phyloP scores from a whole-genome alignment of 208 protist species.

The Angomonas ambiguus region DNA sequence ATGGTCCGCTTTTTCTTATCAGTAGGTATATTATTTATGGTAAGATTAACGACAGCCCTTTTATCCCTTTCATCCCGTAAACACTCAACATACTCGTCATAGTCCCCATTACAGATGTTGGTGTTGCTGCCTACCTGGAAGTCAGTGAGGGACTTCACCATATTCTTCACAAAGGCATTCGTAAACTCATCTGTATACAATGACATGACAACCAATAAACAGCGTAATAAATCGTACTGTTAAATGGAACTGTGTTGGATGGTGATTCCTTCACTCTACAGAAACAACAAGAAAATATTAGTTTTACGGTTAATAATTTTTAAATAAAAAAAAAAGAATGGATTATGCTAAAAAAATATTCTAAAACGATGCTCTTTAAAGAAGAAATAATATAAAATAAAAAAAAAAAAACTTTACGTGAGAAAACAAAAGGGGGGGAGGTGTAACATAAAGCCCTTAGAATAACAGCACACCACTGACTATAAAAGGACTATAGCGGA shows the following conservation, averaged over 20 bases:
- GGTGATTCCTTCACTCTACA: too few species aligned
- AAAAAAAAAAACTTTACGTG: too few species aligned
- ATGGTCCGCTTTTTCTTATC: not conserved
- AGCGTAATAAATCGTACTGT: not conserved
- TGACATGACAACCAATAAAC: not conserved
- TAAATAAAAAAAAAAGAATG: not conserved
- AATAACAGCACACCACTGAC: too few species aligned
- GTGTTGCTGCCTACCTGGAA: not conserved
- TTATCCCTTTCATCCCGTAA: not conserved
- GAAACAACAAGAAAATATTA: not conserved
- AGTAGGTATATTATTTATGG: not conserved
- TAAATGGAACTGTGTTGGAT: not conserved
- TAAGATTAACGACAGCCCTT: not conserved
- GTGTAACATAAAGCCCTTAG: too few species aligned
- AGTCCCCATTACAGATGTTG: not conserved
- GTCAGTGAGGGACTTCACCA: not conserved
- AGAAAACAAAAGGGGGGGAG: too few species aligned
- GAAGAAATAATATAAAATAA: too few species aligned
- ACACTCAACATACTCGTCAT: not conserved
- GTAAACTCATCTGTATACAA: not conserved
- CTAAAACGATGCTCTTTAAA: too few species aligned
- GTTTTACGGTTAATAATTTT: not conserved
- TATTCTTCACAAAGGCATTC: not conserved
- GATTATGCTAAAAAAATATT: too few species aligned
- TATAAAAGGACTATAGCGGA: too few species aligned